Base-by-base conservation (phyloP, 2,329 filamentous ascomycete species). In the Exophiala oligosperma region DNA sequence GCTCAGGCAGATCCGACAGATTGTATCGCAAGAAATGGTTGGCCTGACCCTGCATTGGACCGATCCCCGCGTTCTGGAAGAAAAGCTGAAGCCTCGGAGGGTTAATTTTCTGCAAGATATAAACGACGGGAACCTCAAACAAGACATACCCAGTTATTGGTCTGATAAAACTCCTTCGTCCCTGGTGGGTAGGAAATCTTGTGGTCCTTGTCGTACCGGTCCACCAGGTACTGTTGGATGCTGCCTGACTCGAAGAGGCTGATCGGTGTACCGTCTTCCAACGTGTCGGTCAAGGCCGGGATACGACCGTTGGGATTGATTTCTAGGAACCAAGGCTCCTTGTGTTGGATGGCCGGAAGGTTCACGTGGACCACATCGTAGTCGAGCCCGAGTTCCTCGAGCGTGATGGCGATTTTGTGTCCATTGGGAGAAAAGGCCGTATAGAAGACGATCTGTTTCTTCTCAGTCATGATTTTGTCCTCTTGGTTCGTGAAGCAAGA, bases 241-340 rank as follows among this genome's bases (percentile, higher is more conserved):
- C 87, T 84, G 54, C 90, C 91, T 63, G 86, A 90, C 75, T 96
- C 91, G 69, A 94, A 96, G 17, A 96, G 72, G 55, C 82, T 81
- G 70, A 95, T 90, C 29, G 79, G 77, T 71, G 88, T 79, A 65
- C 90, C 90, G 71, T 94, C 87, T 12, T 41, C 24, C 12, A 60
- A 24, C 5, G 80, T 89, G 74, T 96, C 92, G 5, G 89, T 94
- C 52, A 96, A 68, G 54, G 91, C 91, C 2, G 92, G 92, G 67
- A 96, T 95, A 64, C 91, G 88, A 64, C 92, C 91, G 72, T 96
- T 96, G 63, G 91, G 92, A 74, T 96, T 96, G 76, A 96, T 94
- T 52, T 86, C 85, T 29, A 94, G 82, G 76, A 93, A 96, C 90
- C 90, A 95, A n/a, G 84, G 84, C 73, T 93, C 83, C 68, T 93